A percentile compares a stretch with the other conserved stretches of the same genome.
These are phyloP conservation scores for Dothiorella sarmentorum DNA, from an alignment of 2,329 filamentous ascomycete genomes.

Conservation along the genomic window DNA sequence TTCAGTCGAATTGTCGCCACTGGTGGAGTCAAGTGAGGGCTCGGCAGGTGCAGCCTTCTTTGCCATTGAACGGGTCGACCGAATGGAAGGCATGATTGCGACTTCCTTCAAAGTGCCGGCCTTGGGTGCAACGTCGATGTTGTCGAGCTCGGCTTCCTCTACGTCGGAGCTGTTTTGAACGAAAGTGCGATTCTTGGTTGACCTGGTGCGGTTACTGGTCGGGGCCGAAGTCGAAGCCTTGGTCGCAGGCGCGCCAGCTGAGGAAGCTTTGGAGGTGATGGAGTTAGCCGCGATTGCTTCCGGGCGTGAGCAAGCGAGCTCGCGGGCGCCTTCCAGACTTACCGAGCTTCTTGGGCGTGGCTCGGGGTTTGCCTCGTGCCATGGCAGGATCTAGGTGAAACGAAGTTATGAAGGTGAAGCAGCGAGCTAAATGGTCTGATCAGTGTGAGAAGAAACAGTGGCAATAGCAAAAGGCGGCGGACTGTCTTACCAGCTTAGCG, in stretches of 20 bases:
- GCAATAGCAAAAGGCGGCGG: background rate
- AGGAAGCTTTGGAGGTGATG: background rate
- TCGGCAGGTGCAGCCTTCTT: slow-evolving; percentile 21
- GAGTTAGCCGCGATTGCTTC: background rate
- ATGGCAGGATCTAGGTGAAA: background rate
- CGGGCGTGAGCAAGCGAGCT: background rate
- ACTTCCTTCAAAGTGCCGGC: slow-evolving; percentile 30
- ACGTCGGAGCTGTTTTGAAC: slow-evolving; percentile 34
- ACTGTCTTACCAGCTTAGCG: slow-evolving; percentile 7
- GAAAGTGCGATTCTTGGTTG: slow-evolving; percentile 22
- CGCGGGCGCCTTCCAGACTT: background rate
- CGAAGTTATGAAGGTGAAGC: background rate
- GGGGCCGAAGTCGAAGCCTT: background rate
- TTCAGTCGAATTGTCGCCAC: slow-evolving; percentile 41
- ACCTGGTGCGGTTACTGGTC: background rate
- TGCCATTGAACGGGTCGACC: background rate
- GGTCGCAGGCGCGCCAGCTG: background rate
- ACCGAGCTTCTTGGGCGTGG: background rate
- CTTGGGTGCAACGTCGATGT: background rate
- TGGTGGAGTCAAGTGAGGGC: slow-evolving; percentile 5
- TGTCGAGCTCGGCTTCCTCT: slow-evolving; percentile 20
- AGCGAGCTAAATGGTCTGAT: background rate
- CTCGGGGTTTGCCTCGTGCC: slow-evolving; percentile 6
- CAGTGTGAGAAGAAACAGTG: background rate
- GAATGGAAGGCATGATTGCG: slow-evolving; percentile 26